Base-by-base conservation (phyloP, 2,329 filamentous ascomycete genomes). In the Aspergillus sp. region DNA sequence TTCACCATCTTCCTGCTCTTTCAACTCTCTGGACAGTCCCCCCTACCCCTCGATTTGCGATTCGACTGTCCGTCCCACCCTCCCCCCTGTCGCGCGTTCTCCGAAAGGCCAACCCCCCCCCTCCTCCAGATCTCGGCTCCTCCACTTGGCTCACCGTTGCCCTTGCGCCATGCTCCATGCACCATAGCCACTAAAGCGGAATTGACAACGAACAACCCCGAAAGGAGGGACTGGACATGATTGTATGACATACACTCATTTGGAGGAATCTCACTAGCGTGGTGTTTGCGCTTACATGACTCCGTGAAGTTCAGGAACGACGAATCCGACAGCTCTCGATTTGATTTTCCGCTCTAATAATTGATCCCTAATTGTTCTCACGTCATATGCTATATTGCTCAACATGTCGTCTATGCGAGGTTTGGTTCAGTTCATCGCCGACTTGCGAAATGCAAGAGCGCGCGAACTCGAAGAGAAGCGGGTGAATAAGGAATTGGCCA, bases 401-500 rank as follows among this genome's bases (percentile, higher is more conserved):
- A 72, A 43, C 52, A 79, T 79, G 77, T 79, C 77, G 66, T 82
- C 80, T 19, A 82, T 82, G 80, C 78, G 79, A 78, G 94, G 95
- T 28, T 83, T 99, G 69, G 95, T 99, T 51, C 96, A 97, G 76
- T 99, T 99, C 81, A 99, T 99, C 76, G 95, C 95, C 63, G 95
- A 99, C 77, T 78, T 99, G 72, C 85, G 95, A 75, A 99, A 99
- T 77, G 95, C 95, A 57, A 86, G 95, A 77, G 95, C 96, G 50
- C 87, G 96, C 64, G 95, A 99, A 77, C 81, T 99, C 65, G 95
- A 99, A 78, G 95, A 99, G 83, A 99, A 99, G 85, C 87, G 95
- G 74, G 98, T 99, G 82, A 99, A 99, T 79, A 99, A 99, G 82
- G 95, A 99, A 81, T 81, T 99, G 77, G 95, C 95, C 74, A 99